Base-by-base conservation (phyloP, 1,284 basidiomycete species). In the Pseudozyma thailandica region DNA sequence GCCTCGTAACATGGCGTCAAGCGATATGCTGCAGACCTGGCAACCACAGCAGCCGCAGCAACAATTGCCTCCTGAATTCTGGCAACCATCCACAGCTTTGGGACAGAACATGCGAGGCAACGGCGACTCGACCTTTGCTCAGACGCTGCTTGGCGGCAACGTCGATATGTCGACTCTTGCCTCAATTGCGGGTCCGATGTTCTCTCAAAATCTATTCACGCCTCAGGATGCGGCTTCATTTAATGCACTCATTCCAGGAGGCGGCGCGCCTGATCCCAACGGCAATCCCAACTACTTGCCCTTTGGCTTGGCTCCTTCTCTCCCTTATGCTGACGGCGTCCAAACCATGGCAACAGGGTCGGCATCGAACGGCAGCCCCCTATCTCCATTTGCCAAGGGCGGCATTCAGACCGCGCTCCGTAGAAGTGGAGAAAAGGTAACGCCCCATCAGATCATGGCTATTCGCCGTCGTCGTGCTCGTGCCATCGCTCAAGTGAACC, bases 51-150 rank as follows among this genome's bases (percentile, higher is more conserved):
- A 55, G 23, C 60, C 47, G n/a, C 52, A 46, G 25, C 52, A 47
- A 13, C 56, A 50, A 9, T 50, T 61, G 0, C 58, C 64, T 9
- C 53, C 13, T 18, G 53, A 61, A 9, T 61, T 61, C 38, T 61
- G 58, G 64, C 58, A 58, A 27, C 58, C 58, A 4, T 30, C 53
- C 10, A 13, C 30, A 4, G 50, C 39, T 23, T 18, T 41, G 20
- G 21, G 42, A 16, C 20, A 35, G 8, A 35, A 48, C 20, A 45
- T 30, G 25, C 35, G 53, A 27, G 54, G 51, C 35, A 33, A 52
- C 21, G 45, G 57, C 33, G 69, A 72, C 16, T 58, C 63, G 21
- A 57, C 52, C 15, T 72, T 72, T 16, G 51, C 63, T 6, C 69
- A 72, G 26, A 72, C 58, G 16, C 55, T 72, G 5, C 46, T 72